These are phyloP conservation scores for Chlamydomonas sphaeroides DNA, from an alignment of 139 green algal species.

Conservation along the genomic window DNA sequence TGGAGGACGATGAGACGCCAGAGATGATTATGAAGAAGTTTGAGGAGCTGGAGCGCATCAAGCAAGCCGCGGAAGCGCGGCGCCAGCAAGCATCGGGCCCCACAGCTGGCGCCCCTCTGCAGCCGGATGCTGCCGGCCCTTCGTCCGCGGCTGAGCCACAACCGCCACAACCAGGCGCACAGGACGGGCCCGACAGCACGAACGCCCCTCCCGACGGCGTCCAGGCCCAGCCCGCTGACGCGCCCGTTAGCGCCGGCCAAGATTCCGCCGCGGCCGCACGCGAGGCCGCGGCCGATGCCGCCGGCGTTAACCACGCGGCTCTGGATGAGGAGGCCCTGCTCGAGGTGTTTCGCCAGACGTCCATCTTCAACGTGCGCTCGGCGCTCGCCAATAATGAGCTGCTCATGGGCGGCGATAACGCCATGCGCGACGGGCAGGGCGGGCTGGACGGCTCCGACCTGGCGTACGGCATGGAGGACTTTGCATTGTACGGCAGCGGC, in stretches of 20 bases:
- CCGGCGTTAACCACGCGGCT: not conserved
- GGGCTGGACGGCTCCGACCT: not conserved
- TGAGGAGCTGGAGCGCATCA: constrained; percentile 84
- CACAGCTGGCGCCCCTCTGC: too few relatives aligned
- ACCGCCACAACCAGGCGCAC: not conserved
- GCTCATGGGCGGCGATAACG: not conserved
- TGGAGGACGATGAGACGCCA: constrained; percentile 94
- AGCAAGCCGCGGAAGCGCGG: constrained; percentile 28
- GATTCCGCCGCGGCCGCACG: too few relatives aligned
- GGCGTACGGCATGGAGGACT: constrained; percentile 33
- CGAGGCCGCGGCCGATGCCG: too few relatives aligned
- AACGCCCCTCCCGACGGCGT: not conserved
- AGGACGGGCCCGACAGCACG: not conserved
- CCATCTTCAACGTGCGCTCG: constrained; percentile 85
- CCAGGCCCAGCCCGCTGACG: not conserved
- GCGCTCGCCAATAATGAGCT: constrained; percentile 71
- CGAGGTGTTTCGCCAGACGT: constrained; percentile 90
- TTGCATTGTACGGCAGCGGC: not conserved
- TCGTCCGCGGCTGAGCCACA: too few relatives aligned
- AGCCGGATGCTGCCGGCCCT: too few relatives aligned
- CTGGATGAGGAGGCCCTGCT: constrained; percentile 73
- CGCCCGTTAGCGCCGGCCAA: too few relatives aligned
- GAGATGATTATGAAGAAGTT: constrained; percentile 98
- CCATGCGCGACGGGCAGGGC: not conserved
- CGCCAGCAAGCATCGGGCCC: constrained; percentile 25